Evolutionary conservation across 371 early-diverging fungal genomes (phyloP).

Genomic region (Syncephalastrum sp.): DNA sequence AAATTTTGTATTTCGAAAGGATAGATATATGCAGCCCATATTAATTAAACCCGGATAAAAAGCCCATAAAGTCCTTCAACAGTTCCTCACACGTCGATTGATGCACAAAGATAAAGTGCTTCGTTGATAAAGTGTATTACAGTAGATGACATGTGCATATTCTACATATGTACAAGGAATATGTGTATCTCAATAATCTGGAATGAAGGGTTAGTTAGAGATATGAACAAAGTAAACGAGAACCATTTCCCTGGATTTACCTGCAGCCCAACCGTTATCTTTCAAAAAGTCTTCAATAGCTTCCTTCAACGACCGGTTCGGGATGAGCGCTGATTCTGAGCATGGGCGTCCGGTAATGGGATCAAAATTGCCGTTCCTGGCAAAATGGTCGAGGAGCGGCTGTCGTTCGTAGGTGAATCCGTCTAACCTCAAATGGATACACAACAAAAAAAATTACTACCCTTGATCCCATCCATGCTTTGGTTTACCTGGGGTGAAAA

Average conservation of each 20-base stretch:
- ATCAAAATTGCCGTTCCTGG: conserved; percentile 74
- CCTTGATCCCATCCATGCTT: background rate
- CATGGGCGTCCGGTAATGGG: conserved; percentile 70
- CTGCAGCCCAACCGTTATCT: conserved; percentile 67
- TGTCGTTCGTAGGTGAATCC: conserved; percentile 72
- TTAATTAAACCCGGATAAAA: too few relatives aligned
- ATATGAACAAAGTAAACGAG: too few relatives aligned
- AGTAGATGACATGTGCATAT: too few relatives aligned
- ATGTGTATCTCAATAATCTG: too few relatives aligned
- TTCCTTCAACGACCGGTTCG: conserved; percentile 73
- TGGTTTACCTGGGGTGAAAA: conserved; percentile 43
- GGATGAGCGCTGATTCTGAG: conserved; percentile 62
- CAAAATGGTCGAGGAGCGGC: conserved; percentile 69
- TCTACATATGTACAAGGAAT: too few relatives aligned
- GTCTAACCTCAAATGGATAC: conserved; percentile 15
- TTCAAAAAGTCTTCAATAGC: conserved; percentile 61
- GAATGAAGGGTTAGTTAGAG: too few relatives aligned
- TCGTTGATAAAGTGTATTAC: too few relatives aligned
- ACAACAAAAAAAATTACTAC: background rate
- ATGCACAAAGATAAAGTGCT: too few relatives aligned
- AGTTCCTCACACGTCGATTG: too few relatives aligned
- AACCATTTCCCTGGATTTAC: conserved; percentile 7
- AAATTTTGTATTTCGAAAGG: too few relatives aligned
- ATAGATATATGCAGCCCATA: too few relatives aligned
- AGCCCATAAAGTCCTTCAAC: too few relatives aligned